Evolutionary conservation across 495 filamentous ascomycete species (phyloP).

Genomic region (Aspergillus wentii): DNA sequence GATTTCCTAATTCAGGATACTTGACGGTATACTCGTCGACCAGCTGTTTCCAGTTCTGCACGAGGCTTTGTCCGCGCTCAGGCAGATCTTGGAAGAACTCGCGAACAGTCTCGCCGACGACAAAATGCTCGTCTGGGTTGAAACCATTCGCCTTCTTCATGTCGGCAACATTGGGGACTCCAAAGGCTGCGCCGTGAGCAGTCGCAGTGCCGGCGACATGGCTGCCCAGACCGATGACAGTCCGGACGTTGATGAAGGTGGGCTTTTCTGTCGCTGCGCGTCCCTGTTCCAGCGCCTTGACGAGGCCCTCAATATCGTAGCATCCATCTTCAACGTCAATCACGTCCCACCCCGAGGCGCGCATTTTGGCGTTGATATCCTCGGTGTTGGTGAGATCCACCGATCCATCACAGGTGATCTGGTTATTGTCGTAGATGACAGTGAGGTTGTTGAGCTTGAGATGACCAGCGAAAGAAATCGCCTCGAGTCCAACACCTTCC

Average conservation of each 20-base stretch:
- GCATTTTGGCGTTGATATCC: constrained; percentile 56
- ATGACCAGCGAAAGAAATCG: constrained; percentile 51
- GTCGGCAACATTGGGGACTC: constrained; percentile 36
- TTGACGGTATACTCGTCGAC: constrained; percentile 32
- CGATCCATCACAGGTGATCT: constrained; percentile 52
- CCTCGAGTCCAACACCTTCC: constrained; percentile 56
- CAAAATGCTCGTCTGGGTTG: constrained; percentile 39
- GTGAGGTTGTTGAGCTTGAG: constrained; percentile 50
- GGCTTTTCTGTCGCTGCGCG: constrained; percentile 43
- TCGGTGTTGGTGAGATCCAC: constrained; percentile 52
- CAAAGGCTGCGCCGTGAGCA: constrained; percentile 51
- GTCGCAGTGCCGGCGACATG: constrained; percentile 42
- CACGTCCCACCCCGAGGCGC: constrained; percentile 53
- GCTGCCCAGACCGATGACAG: constrained; percentile 52
- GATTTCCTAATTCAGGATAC: constrained; percentile 40
- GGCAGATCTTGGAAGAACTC: constrained; percentile 45
- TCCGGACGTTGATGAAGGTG: constrained; percentile 56
- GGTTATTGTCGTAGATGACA: constrained; percentile 58
- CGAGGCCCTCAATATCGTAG: constrained; percentile 47
- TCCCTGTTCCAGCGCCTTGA: constrained; percentile 41
- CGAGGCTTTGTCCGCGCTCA: constrained; percentile 32
- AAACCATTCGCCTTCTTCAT: constrained; percentile 46
- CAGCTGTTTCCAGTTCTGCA: constrained; percentile 41
- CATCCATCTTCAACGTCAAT: constrained; percentile 50
- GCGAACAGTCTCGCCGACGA: constrained; percentile 39